These are phyloP conservation scores for Poronia punctata DNA, from an alignment of 495 filamentous ascomycete species.

Conservation along the genomic window DNA sequence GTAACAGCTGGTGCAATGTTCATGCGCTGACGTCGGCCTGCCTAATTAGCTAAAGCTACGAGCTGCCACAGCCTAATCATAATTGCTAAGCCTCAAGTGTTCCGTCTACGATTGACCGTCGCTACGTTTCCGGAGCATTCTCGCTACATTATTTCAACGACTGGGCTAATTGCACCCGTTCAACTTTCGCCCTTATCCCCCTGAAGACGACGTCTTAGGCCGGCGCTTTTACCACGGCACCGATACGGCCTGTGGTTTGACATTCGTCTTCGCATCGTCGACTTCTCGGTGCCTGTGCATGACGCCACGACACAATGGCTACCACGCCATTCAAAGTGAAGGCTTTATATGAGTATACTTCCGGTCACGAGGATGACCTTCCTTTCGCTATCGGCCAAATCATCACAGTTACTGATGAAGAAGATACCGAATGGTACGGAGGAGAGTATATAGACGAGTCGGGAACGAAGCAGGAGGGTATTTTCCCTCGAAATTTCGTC, in stretches of 20 bases:
- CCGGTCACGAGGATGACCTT: conserved; percentile 89
- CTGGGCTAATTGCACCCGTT: background rate
- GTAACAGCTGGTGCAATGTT: conserved; percentile 16
- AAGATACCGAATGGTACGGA: conserved; percentile 91
- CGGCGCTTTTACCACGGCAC: background rate
- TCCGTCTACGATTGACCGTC: conserved; percentile 18
- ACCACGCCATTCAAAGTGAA: conserved; percentile 83
- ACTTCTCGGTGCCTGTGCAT: conserved; percentile 9
- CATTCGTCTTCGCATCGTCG: background rate
- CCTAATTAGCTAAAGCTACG: conserved; percentile 20
- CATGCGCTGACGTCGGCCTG: conserved; percentile 39
- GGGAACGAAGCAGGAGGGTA: conserved; percentile 72
- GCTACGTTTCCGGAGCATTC: conserved; percentile 11
- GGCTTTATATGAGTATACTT: conserved; percentile 88
- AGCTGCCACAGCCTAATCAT: conserved; percentile 24
- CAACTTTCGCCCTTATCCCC: conserved; percentile 1
- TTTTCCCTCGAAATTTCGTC: conserved; percentile 96
- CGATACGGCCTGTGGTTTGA: conserved; percentile 1
- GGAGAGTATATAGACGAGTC: conserved; percentile 76
- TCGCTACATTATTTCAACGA: conserved; percentile 13
- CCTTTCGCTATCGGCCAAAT: conserved; percentile 78
- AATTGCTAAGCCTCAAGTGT: conserved; percentile 26
- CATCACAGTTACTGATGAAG: conserved; percentile 85
- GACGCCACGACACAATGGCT: conserved; percentile 53
- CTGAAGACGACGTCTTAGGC: background rate